phyloP scores from a whole-genome alignment of 805 yeast species.

The Zygoascus flipseniorum region DNA sequence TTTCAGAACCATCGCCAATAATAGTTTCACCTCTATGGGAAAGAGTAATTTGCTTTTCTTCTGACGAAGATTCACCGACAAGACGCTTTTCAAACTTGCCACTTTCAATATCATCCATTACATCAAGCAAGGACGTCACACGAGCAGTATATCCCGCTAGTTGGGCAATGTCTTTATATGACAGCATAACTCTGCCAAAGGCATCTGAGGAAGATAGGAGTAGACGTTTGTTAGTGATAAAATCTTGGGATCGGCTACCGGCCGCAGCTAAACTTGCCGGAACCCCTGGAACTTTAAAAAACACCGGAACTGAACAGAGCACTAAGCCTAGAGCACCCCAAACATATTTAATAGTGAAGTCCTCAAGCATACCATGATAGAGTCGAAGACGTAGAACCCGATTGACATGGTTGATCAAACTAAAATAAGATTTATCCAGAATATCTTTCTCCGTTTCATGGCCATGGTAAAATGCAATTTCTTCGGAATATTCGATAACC shows the following conservation, averaged over 20 bases:
- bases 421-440: slow-evolving; percentile 73
- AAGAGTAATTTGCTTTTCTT: slow-evolving; percentile 11
- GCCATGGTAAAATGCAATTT: slow-evolving; percentile 78
- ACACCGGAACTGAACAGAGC: slow-evolving; percentile 83
- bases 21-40: slow-evolving; percentile 14
- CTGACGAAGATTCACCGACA: slow-evolving; percentile 16
- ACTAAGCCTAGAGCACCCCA: slow-evolving; percentile 95
- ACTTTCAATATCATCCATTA: slow-evolving; percentile 43
- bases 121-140: slow-evolving; percentile 59
- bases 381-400: slow-evolving; percentile 63
- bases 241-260: slow-evolving; percentile 52
- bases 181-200: slow-evolving; percentile 74
- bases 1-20: slow-evolving; percentile 44
- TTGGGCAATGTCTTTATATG: slow-evolving; percentile 77
- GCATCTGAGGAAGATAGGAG: slow-evolving; percentile 80
- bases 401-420: slow-evolving; percentile 67
- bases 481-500: slow-evolving; percentile 71
- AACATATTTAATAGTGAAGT: slow-evolving; percentile 80
- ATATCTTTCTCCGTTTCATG: slow-evolving; percentile 69
- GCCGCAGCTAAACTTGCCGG: slow-evolving; percentile 21
- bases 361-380: slow-evolving; percentile 79
- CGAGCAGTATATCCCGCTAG: slow-evolving; percentile 75
- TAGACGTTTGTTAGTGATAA: slow-evolving; percentile 80
- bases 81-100: slow-evolving; percentile 27
- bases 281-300: slow-evolving; percentile 42